A percentile compares a stretch with the other conserved stretches of the same genome.
Conservation (phyloP, 2,329 filamentous ascomycete species). For the Talaromyces sp. region DNA sequence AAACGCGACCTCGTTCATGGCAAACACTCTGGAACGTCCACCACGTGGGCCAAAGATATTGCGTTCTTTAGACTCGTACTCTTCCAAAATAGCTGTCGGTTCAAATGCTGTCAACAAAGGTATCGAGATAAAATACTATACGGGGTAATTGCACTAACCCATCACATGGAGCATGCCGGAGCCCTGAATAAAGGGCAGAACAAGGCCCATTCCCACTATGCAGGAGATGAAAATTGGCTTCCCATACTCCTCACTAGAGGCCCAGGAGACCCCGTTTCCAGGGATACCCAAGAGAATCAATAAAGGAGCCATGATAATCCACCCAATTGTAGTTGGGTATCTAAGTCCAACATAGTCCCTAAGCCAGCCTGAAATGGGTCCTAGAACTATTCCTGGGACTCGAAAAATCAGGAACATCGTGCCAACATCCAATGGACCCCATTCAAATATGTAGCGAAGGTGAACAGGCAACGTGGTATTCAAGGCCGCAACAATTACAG, state of each 20-base stretch:
- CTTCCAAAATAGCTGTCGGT: slow-evolving; percentile 22
- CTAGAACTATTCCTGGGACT: slow-evolving; percentile 56
- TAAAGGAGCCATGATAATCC: slow-evolving; percentile 17
- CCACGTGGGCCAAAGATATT: slow-evolving; percentile 30
- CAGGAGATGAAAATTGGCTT: slow-evolving; percentile 24
- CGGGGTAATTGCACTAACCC: slow-evolving; percentile 19
- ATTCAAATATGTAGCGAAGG: slow-evolving; percentile 56
- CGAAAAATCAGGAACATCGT: slow-evolving; percentile 61
- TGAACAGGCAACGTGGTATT: slow-evolving; percentile 61
- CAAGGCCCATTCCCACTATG: slow-evolving; percentile 22
- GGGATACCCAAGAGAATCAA: slow-evolving; percentile 30
- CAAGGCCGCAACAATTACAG: slow-evolving; percentile 55
- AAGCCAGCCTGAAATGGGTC: slow-evolving; percentile 32
- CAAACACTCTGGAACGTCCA: slow-evolving; percentile 27
- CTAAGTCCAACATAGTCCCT: slow-evolving; percentile 28
- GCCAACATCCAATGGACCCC: slow-evolving; percentile 58
- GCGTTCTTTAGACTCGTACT: slow-evolving; percentile 21
- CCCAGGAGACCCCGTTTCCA: slow-evolving; percentile 30
- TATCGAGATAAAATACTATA: not conserved
- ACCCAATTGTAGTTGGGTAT: slow-evolving; percentile 25
- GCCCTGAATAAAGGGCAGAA: slow-evolving; percentile 26
- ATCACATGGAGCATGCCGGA: slow-evolving; percentile 31
- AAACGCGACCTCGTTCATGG: slow-evolving; percentile 25
- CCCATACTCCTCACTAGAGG: slow-evolving; percentile 19
- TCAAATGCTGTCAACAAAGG: not conserved